Conservation (phyloP, 2,329 filamentous ascomycete genomes). For the Helotiales sp. region DNA sequence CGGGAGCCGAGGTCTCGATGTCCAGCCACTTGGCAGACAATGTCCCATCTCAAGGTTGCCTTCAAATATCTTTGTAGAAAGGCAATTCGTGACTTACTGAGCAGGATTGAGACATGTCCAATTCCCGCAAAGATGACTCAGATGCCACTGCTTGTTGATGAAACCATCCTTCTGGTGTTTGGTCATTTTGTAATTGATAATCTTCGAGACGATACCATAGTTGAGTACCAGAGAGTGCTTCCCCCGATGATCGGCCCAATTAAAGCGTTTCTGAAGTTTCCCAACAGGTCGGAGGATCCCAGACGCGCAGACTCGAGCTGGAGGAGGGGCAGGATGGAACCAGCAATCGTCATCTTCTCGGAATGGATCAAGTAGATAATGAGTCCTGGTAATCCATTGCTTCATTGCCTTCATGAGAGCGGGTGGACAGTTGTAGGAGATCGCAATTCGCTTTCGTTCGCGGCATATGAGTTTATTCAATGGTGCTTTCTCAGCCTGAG, state of each 20-base stretch:
- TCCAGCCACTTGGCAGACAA: too few species aligned
- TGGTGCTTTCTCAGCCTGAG: background rate
- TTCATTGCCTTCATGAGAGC: slow-evolving; percentile 22
- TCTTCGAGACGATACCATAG: slow-evolving; percentile 28
- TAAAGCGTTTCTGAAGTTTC: slow-evolving; percentile 22
- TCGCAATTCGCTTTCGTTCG: slow-evolving; percentile 22
- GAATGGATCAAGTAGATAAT: slow-evolving; percentile 22
- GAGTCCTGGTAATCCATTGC: slow-evolving; percentile 19
- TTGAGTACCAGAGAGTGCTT: slow-evolving; percentile 26
- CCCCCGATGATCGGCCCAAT: slow-evolving; percentile 14
- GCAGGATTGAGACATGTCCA: slow-evolving; percentile 34
- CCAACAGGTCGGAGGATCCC: slow-evolving; percentile 17
- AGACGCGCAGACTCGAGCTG: slow-evolving; percentile 6
- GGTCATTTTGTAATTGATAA: slow-evolving; percentile 25
- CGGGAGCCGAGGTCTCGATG: too few species aligned
- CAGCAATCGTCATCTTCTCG: slow-evolving; percentile 26
- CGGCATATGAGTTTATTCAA: slow-evolving; percentile 11
- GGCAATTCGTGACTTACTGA: too few species aligned
- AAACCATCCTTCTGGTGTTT: slow-evolving; percentile 31
- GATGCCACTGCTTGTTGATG: slow-evolving; percentile 31
- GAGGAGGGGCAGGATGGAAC: slow-evolving; percentile 28
- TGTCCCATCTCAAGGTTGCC: too few species aligned
- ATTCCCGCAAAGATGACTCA: slow-evolving; percentile 36
- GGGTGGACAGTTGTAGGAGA: slow-evolving; percentile 12
- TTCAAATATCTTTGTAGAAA: too few species aligned